A percentile compares a stretch with the other conserved stretches of the same genome.
phyloP scores from a whole-genome alignment of 75 land plant species.

The Larix kaempferi region DNA sequence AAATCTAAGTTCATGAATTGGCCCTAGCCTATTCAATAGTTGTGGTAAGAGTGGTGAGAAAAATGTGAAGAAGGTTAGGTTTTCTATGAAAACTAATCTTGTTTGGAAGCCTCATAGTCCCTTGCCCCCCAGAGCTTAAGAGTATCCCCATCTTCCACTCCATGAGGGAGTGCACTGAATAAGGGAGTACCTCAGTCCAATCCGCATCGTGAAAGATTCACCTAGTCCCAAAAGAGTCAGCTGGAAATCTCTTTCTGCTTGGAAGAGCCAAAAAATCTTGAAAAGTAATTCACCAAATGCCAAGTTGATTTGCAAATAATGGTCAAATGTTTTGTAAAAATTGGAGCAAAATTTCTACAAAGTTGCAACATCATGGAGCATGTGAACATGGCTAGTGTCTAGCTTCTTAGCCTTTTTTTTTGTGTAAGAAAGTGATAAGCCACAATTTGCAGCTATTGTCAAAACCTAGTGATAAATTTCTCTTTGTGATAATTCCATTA shows the following conservation, averaged over 20 bases:
- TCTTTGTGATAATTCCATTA: background rate
- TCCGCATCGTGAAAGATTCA: conserved; percentile 9
- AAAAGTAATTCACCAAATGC: conserved; percentile 13
- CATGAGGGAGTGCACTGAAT: conserved; percentile 50
- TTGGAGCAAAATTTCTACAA: background rate
- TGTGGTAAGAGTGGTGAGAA: too few species aligned
- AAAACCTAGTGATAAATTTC: background rate
- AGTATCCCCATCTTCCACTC: conserved; percentile 40
- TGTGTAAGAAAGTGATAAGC: background rate
- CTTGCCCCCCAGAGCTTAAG: conserved; percentile 40
- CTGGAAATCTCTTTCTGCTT: conserved; percentile 14
- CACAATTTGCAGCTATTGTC: background rate
- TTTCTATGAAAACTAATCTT: conserved; percentile 37
- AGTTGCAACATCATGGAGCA: background rate
- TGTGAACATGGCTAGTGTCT: background rate
- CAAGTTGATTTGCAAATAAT: conserved; percentile 20
- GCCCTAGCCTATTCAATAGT: background rate
- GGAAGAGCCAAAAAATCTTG: conserved; percentile 23
- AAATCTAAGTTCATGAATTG: background rate
- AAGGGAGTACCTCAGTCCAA: conserved; percentile 46
- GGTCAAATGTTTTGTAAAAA: background rate
- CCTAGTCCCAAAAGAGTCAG: conserved; percentile 22
- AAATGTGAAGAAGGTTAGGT: conserved; percentile 48
- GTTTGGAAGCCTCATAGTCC: conserved; percentile 48
- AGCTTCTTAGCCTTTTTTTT: background rate